phyloP scores from a whole-genome alignment of 1,284 basidiomycete species.

The Coriolopsis trogii region DNA sequence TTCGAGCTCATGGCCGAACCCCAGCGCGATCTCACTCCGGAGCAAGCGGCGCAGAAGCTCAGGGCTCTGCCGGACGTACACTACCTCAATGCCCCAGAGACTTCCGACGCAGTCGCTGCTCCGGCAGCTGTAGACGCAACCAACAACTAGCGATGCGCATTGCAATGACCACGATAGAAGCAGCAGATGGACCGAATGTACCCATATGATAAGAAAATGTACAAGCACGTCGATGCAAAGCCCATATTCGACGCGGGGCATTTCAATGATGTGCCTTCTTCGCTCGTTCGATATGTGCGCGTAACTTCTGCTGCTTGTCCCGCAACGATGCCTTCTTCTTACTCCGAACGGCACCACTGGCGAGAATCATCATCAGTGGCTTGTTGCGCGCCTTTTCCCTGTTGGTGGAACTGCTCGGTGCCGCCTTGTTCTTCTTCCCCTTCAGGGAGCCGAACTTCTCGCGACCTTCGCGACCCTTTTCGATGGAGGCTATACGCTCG shows the following conservation, averaged over 20 bases:
- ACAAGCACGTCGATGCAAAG: neutral
- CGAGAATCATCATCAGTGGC: constrained; percentile 91
- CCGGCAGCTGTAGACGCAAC: constrained; percentile 14
- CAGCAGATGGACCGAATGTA: neutral
- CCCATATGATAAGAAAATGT: neutral
- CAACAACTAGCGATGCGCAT: constrained; percentile 7
- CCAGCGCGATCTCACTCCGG: constrained; percentile 90
- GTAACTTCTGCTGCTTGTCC: constrained; percentile 81
- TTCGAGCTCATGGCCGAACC: constrained; percentile 93
- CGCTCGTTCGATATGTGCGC: constrained; percentile 71
- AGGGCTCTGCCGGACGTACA: constrained; percentile 53
- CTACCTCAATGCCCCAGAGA: constrained; percentile 42
- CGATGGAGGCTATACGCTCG: constrained; percentile 90
- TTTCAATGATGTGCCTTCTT: constrained; percentile 53
- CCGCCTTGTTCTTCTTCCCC: constrained; percentile 86
- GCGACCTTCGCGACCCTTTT: constrained; percentile 92
- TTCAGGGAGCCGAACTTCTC: constrained; percentile 92
- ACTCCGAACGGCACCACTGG: constrained; percentile 72
- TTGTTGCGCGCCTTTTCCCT: constrained; percentile 90
- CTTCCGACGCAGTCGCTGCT: constrained; percentile 5
- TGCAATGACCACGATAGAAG: neutral
- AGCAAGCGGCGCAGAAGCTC: constrained; percentile 81
- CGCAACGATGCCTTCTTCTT: constrained; percentile 90
- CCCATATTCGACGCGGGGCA: neutral
- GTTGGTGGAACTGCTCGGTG: constrained; percentile 84